These are phyloP conservation scores for Aureobasidium subglaciale DNA, from an alignment of 2,329 filamentous ascomycete species.

Conservation along the genomic window DNA sequence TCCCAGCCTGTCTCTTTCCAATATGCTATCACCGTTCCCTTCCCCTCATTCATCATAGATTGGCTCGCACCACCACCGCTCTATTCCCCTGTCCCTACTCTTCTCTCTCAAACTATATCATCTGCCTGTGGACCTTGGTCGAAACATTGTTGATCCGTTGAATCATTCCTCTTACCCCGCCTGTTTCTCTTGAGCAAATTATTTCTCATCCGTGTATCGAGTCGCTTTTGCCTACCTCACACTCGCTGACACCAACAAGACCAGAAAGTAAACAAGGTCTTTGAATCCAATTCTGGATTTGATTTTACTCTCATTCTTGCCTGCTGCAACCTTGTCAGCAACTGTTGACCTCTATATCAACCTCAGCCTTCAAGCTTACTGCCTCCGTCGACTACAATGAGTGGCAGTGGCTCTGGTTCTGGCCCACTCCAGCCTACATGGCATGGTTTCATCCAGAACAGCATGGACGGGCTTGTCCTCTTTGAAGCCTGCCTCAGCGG, in stretches of 20 bases:
- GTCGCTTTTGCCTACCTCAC: background rate
- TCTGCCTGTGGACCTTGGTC: background rate
- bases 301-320: background rate
- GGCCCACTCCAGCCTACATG: conserved; percentile 34
- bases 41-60: conserved; percentile 15
- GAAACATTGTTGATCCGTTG: background rate
- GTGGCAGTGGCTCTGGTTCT: conserved; percentile 27
- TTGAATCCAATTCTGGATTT: background rate
- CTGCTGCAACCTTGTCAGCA: background rate
- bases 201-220: background rate
- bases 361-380: background rate
- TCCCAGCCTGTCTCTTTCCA: conserved; percentile 8
- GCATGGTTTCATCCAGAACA: conserved; percentile 34
- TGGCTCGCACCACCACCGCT: background rate
- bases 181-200: background rate
- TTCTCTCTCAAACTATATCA: background rate
- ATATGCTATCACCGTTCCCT: conserved; percentile 14
- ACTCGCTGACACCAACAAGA: background rate
- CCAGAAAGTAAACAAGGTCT: background rate
- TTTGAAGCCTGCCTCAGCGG: conserved; percentile 74
- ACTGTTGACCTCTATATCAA: conserved; percentile 10
- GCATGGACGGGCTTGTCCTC: conserved; percentile 64
- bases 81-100: background rate
- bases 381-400: conserved; percentile 23
- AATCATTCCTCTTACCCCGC: background rate